Evolutionary conservation across 129 eudicot genomes (phyloP).

Genomic region (Helianthus annuus): DNA sequence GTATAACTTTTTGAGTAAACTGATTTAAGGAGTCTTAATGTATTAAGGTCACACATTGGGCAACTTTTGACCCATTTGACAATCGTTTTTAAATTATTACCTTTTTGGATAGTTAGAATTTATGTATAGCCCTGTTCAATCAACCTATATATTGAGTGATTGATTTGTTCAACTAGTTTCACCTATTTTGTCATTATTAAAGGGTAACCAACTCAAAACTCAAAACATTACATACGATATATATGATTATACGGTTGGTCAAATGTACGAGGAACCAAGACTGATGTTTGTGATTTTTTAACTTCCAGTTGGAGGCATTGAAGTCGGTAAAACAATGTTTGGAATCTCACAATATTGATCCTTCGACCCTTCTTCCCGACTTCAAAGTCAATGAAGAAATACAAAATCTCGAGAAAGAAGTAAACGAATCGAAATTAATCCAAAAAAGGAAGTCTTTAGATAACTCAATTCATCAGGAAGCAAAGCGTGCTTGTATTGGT

Average conservation of each 20-base stretch:
- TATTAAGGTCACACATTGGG: too few species aligned
- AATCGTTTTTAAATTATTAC: not conserved
- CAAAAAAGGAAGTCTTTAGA: too few species aligned
- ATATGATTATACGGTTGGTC: not conserved
- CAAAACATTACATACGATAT: not conserved
- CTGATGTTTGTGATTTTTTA: constrained; percentile 1
- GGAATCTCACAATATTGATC: constrained; percentile 54
- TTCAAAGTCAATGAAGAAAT: constrained; percentile 45
- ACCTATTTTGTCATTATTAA: not conserved
- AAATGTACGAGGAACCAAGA: not conserved
- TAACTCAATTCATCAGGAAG: too few species aligned
- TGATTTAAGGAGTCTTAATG: too few species aligned
- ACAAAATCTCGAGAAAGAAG: too few species aligned
- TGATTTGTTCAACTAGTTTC: not conserved
- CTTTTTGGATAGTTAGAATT: not conserved
- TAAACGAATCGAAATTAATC: too few species aligned
- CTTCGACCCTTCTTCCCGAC: constrained; percentile 41
- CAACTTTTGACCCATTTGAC: constrained; percentile 6
- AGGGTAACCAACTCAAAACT: constrained; percentile 2
- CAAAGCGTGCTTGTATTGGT: too few species aligned
- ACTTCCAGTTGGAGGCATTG: constrained; percentile 43
- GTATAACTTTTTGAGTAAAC: not conserved
- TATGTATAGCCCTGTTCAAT: not conserved
- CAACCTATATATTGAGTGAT: not conserved
- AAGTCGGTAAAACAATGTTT: constrained; percentile 49